A percentile compares a stretch with the other conserved stretches of the same genome.
Evolutionary conservation across 257 asterid genomes (phyloP).

Genomic region (Fraxinus excelsior): DNA sequence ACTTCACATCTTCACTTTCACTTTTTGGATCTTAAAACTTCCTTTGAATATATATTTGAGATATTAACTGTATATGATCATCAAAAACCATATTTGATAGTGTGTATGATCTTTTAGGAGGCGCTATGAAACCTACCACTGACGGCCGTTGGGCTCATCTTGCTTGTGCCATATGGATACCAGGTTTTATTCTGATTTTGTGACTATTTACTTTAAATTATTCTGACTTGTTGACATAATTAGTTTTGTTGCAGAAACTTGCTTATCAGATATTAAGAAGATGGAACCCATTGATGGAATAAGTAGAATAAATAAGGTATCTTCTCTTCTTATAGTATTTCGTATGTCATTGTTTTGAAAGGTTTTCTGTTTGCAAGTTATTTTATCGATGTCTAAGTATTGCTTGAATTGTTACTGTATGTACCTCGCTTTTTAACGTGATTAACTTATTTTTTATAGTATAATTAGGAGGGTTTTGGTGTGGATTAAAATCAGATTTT

Average conservation of each 20-base stretch:
- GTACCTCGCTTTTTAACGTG: constrained; percentile 8
- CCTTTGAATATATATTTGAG: constrained; percentile 25
- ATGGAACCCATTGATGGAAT: constrained; percentile 99
- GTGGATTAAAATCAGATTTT: too few relatives aligned
- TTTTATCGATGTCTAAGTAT: not conserved
- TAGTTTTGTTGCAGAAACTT: constrained; percentile 71
- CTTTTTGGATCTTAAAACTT: constrained; percentile 20
- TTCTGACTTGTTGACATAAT: constrained; percentile 17
- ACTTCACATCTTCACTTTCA: constrained; percentile 22
- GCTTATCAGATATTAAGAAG: constrained; percentile 83
- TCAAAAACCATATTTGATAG: constrained; percentile 18
- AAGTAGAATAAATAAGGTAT: constrained; percentile 81
- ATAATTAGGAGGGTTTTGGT: too few relatives aligned
- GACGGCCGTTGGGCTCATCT: constrained; percentile 99
- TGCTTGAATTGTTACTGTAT: constrained; percentile 12
- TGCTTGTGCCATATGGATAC: constrained; percentile 99
- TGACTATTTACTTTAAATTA: not conserved
- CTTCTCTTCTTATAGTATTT: constrained; percentile 5
- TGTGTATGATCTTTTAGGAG: constrained; percentile 60
- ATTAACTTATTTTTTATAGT: constrained; percentile 4
- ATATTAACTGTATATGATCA: constrained; percentile 21
- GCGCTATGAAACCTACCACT: constrained; percentile 99
- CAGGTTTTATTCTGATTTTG: constrained; percentile 55
- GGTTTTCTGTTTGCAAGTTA: not conserved
- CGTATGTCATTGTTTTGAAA: not conserved